These are phyloP conservation scores for Gardenia jasminoides DNA, from an alignment of 257 asterid genomes.

Conservation along the genomic window DNA sequence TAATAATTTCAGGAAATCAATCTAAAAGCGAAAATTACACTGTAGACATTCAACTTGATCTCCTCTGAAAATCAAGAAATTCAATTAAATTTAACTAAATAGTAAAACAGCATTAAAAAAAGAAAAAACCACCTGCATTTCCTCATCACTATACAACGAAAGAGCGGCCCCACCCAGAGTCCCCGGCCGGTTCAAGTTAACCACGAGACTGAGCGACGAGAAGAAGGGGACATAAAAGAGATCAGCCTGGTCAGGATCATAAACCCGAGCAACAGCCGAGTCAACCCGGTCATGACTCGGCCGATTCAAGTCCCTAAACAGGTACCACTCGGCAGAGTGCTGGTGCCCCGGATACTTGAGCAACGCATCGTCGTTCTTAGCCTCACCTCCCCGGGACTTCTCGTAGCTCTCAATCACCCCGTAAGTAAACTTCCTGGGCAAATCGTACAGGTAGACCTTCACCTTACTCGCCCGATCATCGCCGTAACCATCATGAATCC, in stretches of 20 bases:
- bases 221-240: conserved; percentile 87
- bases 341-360: conserved; percentile 93
- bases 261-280: conserved; percentile 47
- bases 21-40: neutral
- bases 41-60: too few relatives aligned
- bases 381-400: conserved; percentile 55
- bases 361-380: conserved; percentile 41
- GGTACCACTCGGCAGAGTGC: conserved; percentile 94
- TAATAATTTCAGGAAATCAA: too few relatives aligned
- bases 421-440: conserved; percentile 81
- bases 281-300: conserved; percentile 45
- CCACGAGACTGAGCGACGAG: conserved; percentile 89
- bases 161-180: conserved; percentile 22
- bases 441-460: conserved; percentile 65
- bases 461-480: conserved; percentile 13
- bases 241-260: conserved; percentile 82
- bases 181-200: conserved; percentile 63
- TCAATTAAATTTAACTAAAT: too few relatives aligned
- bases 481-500: too few relatives aligned
- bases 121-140: conserved; percentile 57
- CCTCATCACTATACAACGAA: conserved; percentile 64
- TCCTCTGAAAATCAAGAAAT: too few relatives aligned
- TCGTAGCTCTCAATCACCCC: conserved; percentile 92
- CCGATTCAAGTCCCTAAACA: conserved; percentile 64
- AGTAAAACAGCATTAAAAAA: neutral